Base-by-base conservation (phyloP, 345 rosid genomes). In the Orychophragmus violaceus region DNA sequence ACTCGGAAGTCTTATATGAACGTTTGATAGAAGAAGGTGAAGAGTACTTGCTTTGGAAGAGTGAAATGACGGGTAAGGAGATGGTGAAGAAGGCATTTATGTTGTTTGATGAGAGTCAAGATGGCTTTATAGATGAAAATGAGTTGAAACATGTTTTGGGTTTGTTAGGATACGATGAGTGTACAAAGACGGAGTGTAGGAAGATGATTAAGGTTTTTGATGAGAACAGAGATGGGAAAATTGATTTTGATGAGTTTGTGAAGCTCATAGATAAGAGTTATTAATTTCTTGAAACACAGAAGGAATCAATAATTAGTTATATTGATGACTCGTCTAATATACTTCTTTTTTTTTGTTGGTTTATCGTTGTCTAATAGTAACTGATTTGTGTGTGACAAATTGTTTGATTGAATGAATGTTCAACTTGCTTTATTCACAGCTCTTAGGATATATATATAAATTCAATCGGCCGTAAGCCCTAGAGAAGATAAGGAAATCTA, bases 101-200 rank as follows among this genome's bases (percentile, higher is more conserved):
- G 6, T 28, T 86, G 23, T 84, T 88, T 54, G 92, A 86, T 62
- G 78, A 69, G 63, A 86, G 86, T 37, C 62, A 75, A 21, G 92
- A 88, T 59, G 92, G 92, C 18, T 88, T 79, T 66, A 86, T 88
- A 54, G 86, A 83, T 55, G 84, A 84, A 27, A 23, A 24, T 11
- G 92, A 88, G 77, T 78, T 88, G 22, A 48, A 72, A 42, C 74
- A 61, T 58, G 76, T 81, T 3, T 59, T 88, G 25, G 3, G 11
- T 28, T 37, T 70, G 24, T 78, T 88, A 23, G 78, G 84, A 61
- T 71, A 69, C 1, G 17, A 45, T 10, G 70, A 78, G 16, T 68
- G 78, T 22, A 53, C 90, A 39, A 88, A 81, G 51, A 77, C 51
- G 21, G 87, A 84, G 2, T 88, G 90, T 77, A 48, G 69, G 75